Evolutionary conservation across 176 grass and related monocot species (phyloP), one percentile per base, ranked within the genome.

Genomic region (Oryza punctata): DNA sequence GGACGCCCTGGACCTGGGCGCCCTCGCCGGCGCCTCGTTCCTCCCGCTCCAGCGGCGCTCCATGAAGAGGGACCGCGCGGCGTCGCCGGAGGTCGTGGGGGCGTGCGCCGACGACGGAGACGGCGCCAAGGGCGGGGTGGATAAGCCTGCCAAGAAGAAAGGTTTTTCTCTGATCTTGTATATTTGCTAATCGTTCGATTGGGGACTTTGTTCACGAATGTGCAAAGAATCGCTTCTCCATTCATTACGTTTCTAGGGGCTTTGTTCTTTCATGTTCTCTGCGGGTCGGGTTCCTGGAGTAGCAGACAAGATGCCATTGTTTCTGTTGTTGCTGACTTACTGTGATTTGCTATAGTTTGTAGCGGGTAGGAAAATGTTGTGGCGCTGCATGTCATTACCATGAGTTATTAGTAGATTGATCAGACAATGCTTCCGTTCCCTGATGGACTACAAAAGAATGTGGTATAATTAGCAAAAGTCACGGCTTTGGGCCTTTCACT

Each of bases 1-100:
- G 44, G 86, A 84, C 67, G 67, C 44, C 1, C 2, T 88, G 25
- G 86, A 88, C 70, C 65, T 88, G 7, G 49, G 80, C 25, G 86
- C 67, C 23, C 35, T 72, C 59, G 60, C 86, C 67, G 25, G 75
- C 32, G 40, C 65, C 52, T 26, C 88, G 65, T 97, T 97, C 67
- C 85, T 89, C 78, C 95, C 92, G 9, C 84, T 87, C 40, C 72
- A 65, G 41, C 71, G 45, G 41, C 69, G 68, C 67, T 45, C 50
- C 25, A 73, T 79, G 77, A 78, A 78, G 70, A 89, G 85, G 88
- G 87, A 70, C 21, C 78, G 71, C 14, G 61, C 45, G 24, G 65
- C 84, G 10, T 81, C 66, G 21, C 67, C 30, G 3, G 82, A 75
- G 47, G 37, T 78, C 29, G 47, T 60, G 0, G 61, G 82, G 6